These are phyloP conservation scores for Aspergillus sclerotiicarbonarius DNA, from an alignment of 495 filamentous ascomycete species.

Conservation along the genomic window DNA sequence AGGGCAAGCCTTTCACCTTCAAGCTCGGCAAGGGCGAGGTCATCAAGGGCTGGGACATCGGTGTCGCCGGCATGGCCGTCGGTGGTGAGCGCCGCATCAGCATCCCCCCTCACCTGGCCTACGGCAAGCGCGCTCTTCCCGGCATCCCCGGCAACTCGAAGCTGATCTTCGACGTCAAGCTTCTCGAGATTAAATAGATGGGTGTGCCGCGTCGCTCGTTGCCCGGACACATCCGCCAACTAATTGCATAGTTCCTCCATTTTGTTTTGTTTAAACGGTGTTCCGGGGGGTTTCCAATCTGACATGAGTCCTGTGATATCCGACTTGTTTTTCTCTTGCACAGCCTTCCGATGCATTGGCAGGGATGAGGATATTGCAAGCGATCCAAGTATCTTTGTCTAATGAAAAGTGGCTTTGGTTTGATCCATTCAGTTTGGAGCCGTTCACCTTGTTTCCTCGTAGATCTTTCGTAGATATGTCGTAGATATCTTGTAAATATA, in stretches of 20 bases:
- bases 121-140: conserved; percentile 74
- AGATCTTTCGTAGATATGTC: background rate
- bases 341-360: conserved; percentile 24
- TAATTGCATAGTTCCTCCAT: conserved; percentile 13
- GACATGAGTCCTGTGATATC: conserved; percentile 40
- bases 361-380: conserved; percentile 44
- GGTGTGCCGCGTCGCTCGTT: conserved; percentile 6
- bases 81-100: conserved; percentile 90
- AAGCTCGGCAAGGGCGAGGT: conserved; percentile 91
- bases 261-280: conserved; percentile 29
- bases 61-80: conserved; percentile 84
- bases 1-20: conserved; percentile 94
- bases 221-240: background rate
- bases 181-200: conserved; percentile 63
- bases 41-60: conserved; percentile 98
- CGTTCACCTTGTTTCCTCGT: background rate
- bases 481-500: no score
- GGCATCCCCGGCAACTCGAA: conserved; percentile 89
- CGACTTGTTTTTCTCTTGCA: conserved; percentile 43
- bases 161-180: conserved; percentile 90
- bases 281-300: conserved; percentile 35
- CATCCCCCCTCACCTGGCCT: conserved; percentile 80
- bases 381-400: conserved; percentile 16
- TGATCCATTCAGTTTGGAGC: background rate
- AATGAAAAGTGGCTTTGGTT: conserved; percentile 10